Percentiles rank a stretch among this genome's conserved stretches.
These are phyloP conservation scores for Wallacemonas sp. DNA, from an alignment of 208 protist genomes.

Conservation along the genomic window DNA sequence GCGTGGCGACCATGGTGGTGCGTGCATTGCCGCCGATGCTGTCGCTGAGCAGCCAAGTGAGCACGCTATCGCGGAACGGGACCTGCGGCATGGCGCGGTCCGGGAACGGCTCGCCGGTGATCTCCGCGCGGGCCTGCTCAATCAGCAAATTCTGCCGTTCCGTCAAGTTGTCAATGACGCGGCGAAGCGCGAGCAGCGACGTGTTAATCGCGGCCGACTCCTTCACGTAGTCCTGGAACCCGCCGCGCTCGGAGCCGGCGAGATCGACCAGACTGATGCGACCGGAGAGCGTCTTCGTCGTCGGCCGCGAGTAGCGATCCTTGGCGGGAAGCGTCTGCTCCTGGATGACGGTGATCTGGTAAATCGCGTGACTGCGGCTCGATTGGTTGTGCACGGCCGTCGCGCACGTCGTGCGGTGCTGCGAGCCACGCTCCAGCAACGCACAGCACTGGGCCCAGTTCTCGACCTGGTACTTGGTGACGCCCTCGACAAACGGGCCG, in stretches of 20 bases:
- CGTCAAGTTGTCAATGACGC: constrained; percentile 87
- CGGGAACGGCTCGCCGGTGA: constrained; percentile 60
- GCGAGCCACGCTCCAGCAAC: constrained; percentile 88
- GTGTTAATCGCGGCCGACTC: constrained; percentile 92
- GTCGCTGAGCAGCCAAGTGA: constrained; percentile 92
- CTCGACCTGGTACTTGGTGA: constrained; percentile 90
- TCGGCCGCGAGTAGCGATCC: constrained; percentile 65
- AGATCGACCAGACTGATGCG: constrained; percentile 92
- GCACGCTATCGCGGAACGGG: constrained; percentile 86
- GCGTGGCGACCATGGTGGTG: constrained; percentile 90
- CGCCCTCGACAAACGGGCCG: constrained; percentile 87
- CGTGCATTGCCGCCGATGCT: constrained; percentile 92
- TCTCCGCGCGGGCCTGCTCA: constrained; percentile 79
- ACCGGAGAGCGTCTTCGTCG: constrained; percentile 66
- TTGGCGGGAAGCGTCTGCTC: constrained; percentile 67
- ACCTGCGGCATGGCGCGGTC: constrained; percentile 86
- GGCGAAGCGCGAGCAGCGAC: constrained; percentile 84
- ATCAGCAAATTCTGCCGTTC: constrained; percentile 91
- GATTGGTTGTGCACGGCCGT: constrained; percentile 92
- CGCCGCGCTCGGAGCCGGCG: constrained; percentile 88
- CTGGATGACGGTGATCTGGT: constrained; percentile 85
- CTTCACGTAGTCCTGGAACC: constrained; percentile 91
- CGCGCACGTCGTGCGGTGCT: constrained; percentile 91
- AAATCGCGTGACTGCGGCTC: constrained; percentile 91
- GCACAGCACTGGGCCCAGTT: constrained; percentile 87